These are phyloP conservation scores for Yamadazyma sp. DNA, from an alignment of 1,139 yeast species.

Conservation along the genomic window DNA sequence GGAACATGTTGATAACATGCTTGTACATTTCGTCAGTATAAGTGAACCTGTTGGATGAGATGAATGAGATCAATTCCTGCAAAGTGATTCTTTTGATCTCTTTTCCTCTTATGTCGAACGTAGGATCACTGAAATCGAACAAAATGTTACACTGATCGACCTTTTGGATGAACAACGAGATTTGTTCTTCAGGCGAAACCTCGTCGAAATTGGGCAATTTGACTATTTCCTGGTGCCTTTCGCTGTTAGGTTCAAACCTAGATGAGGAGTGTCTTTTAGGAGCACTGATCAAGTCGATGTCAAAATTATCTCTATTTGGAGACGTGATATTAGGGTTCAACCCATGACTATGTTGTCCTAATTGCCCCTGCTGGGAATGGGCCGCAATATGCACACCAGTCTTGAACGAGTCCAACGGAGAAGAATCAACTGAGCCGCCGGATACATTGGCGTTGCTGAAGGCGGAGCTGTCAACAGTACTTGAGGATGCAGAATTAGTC, in stretches of 20 bases:
- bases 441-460: not conserved
- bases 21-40: conserved; percentile 90
- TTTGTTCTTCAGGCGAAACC: conserved; percentile 83
- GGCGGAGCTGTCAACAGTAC: not conserved
- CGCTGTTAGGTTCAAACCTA: conserved; percentile 79
- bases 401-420: conserved; percentile 15
- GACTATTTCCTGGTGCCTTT: conserved; percentile 64
- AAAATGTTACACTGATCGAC: conserved; percentile 92
- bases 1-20: conserved; percentile 88
- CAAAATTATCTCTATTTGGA: conserved; percentile 45
- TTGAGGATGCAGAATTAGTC: not conserved
- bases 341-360: conserved; percentile 31
- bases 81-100: conserved; percentile 85
- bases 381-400: conserved; percentile 18
- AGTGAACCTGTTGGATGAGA: conserved; percentile 76
- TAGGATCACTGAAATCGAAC: conserved; percentile 93
- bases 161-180: conserved; percentile 78
- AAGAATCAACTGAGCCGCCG: not conserved
- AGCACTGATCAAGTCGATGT: conserved; percentile 50
- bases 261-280: conserved; percentile 95
- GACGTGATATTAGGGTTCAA: conserved; percentile 43
- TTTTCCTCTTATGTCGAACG: conserved; percentile 87
- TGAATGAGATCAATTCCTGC: conserved; percentile 85
- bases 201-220: conserved; percentile 89
- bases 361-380: conserved; percentile 28